Base-by-base conservation (phyloP, 2,329 filamentous ascomycete genomes). In the Lasiodiplodia sp. region DNA sequence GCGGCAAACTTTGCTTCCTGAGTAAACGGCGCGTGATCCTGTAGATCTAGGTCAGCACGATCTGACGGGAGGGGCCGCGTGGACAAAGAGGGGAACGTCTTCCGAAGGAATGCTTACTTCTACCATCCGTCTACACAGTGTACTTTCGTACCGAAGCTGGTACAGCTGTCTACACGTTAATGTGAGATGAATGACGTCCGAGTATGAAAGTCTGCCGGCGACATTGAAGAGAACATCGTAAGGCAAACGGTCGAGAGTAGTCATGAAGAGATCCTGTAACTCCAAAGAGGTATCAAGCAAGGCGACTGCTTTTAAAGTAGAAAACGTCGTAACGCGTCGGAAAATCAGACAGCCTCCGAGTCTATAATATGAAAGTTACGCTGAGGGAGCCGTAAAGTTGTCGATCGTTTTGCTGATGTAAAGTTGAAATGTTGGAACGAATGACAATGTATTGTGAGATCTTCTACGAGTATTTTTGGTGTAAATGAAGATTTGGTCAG, bases 191-290 rank as follows among this genome's bases (percentile, higher is more conserved):
- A 88, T 84, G 49, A 64, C 28, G 8, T 64, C 60, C 8, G 60
- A 40, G 11, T 52, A 52, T 12, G 47, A 38, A 16, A 64, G 31
- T 28, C 44, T 21, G 3, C 81, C 80, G 8, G 85, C 82, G 64
- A 92, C 85, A 64, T 86, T 83, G 62, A 86, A 86, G 34, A 91
- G 78, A n/a, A 92, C 81, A 77, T 92, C 91, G 74, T 87, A 89
- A 0, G 90, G 89, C 14, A 92, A 77, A 37, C 74, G 71, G 69
- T 84, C 80, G 53, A 86, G 75, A 23, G 71, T 71, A 62, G 70
- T 70, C 77, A 79, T 79, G 44, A 52, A 52, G 58, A 52, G 71
- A 73, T 16, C 23, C 62, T 34, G 31, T 7, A 25, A 2, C 57
- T 28, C 23, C 25, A 25, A 37, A 40, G 7, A n/a, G 23, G 14